These are phyloP conservation scores for Malus sylvestris DNA, from an alignment of 306 rosid species.

Conservation along the genomic window DNA sequence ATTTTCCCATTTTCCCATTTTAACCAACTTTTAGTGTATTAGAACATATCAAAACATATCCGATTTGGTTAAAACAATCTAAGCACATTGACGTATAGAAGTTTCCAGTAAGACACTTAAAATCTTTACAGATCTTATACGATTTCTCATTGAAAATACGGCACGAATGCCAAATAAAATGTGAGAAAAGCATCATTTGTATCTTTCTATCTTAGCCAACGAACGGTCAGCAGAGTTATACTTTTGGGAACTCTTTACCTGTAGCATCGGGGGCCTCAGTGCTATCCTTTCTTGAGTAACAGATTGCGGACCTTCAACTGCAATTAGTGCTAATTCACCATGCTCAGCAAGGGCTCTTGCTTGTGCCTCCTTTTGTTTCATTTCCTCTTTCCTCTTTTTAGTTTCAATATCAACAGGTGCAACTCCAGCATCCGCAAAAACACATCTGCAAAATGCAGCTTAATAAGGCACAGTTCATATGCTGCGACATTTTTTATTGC, in stretches of 20 bases:
- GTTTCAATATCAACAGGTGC: slow-evolving; percentile 79
- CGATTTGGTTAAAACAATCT: neutral
- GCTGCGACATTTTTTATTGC: neutral
- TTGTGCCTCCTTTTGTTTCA: slow-evolving; percentile 68
- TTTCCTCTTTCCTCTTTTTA: slow-evolving; percentile 82
- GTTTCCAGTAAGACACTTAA: neutral
- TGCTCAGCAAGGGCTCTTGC: slow-evolving; percentile 71
- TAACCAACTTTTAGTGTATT: neutral
- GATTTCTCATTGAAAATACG: neutral
- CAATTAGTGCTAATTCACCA: slow-evolving; percentile 82
- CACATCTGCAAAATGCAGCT: slow-evolving; percentile 57
- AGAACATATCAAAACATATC: neutral
- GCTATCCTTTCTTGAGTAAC: slow-evolving; percentile 64
- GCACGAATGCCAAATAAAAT: neutral
- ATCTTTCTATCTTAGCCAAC: neutral
- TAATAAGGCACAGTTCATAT: neutral
- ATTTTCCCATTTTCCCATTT: neutral
- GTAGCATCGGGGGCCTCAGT: slow-evolving; percentile 93
- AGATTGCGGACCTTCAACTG: slow-evolving; percentile 75
- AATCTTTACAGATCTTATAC: neutral
- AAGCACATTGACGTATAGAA: neutral
- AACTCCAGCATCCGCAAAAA: slow-evolving; percentile 96
- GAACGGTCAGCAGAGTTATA: neutral
- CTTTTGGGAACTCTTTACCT: slow-evolving; percentile 40
- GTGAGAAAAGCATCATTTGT: neutral